Evolutionary conservation across 2,329 filamentous ascomycete species (phyloP).

Genomic region (Monosporascus ibericus): DNA sequence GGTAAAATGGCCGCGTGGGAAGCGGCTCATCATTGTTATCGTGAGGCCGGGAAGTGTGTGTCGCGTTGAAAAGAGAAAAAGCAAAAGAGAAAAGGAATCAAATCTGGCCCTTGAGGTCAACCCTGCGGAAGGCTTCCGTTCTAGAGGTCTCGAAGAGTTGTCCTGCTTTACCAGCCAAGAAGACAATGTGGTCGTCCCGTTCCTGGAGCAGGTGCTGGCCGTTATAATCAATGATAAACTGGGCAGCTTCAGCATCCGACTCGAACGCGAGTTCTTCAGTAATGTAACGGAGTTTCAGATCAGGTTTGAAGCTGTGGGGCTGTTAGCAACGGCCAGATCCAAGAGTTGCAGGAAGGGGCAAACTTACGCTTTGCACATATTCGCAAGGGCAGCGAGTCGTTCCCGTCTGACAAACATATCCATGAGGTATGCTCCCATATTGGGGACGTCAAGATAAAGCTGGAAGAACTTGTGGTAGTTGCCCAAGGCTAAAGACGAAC

Average conservation of each 20-base stretch:
- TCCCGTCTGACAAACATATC: conserved; percentile 98
- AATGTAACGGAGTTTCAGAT: conserved; percentile 82
- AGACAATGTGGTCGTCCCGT: conserved; percentile 64
- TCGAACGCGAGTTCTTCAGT: conserved; percentile 96
- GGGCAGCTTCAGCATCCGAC: conserved; percentile 80
- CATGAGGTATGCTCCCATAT: conserved; percentile 98
- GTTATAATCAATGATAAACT: conserved; percentile 80
- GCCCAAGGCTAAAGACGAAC: conserved; percentile 83
- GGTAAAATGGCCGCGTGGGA: neutral
- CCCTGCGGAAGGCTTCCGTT: conserved; percentile 68
- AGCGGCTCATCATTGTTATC: neutral
- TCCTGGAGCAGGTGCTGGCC: conserved; percentile 73
- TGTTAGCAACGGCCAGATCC: conserved; percentile 38
- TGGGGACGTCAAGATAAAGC: conserved; percentile 87
- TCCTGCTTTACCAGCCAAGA: conserved; percentile 69
- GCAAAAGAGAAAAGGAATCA: conserved; percentile 37
- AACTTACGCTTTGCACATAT: conserved; percentile 93
- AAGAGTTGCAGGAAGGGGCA: neutral
- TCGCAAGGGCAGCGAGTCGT: conserved; percentile 81
- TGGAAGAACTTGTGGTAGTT: conserved; percentile 99
- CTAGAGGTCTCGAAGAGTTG: conserved; percentile 68
- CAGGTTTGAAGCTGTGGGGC: conserved; percentile 73
- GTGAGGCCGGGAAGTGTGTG: neutral
- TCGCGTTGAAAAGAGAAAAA: conserved; percentile 9
- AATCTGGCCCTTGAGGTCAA: conserved; percentile 98